Evolutionary conservation across 345 rosid genomes (phyloP), one percentile per base, ranked within the genome.

Genomic region (Bretschneidera sinensis): DNA sequence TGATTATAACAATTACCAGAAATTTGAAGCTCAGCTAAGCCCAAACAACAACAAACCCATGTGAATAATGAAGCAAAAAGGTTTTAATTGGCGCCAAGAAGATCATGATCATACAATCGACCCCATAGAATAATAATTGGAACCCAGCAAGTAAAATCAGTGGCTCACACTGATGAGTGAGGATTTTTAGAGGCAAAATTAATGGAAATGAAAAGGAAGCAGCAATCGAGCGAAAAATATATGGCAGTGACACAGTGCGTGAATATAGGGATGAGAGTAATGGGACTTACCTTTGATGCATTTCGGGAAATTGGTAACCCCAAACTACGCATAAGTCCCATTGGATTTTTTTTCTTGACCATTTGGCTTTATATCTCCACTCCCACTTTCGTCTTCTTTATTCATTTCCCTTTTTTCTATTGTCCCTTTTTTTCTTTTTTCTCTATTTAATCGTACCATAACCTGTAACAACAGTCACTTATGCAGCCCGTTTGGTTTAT

Each of bases 201-300:
- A 54, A 39, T 54, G 8, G 20, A 63, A 39, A 8, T 18, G 33
- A 8, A 28, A 28, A 28, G 33, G 21, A 19, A 39, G 19, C n/a
- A n/a, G n/a, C n/a, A n/a, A n/a, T n/a, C n/a, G n/a, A n/a, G n/a
- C n/a, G n/a, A n/a, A n/a, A n/a, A n/a, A n/a, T n/a, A n/a, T n/a
- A n/a, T 18, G 24, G 50, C 1, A 0, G 33, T 34, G 57, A 48
- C 22, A 21, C n/a, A n/a, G n/a, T n/a, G 35, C 51, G 68, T 49
- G 62, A 64, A 48, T 55, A 54, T 64, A 55, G 68, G 61, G n/a
- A n/a, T n/a, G n/a, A n/a, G n/a, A n/a, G 57, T 48, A 21, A 48
- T 47, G 55, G 18, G 33, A 21, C 68, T 64, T 62, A 23, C 59
- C 43, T 62, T 62, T 24, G 68, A 45, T 57, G 52, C 57, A 58